Evolutionary conservation across 352 stramenopile genomes (phyloP).

Genomic region (Phytophthora rubi): DNA sequence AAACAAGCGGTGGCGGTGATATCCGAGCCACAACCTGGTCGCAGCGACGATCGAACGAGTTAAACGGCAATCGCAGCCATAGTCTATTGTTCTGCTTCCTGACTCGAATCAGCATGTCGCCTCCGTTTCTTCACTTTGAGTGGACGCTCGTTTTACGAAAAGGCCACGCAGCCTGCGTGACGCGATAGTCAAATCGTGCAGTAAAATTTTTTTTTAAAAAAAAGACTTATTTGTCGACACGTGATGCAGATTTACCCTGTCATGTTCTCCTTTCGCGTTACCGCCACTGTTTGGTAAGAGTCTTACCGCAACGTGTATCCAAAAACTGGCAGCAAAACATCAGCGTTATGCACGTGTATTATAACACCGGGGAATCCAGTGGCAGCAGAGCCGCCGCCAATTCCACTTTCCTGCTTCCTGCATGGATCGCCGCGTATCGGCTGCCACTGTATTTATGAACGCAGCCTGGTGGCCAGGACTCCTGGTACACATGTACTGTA

Average conservation of each 20-base stretch:
- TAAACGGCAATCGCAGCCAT: neutral
- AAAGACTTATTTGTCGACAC: no score
- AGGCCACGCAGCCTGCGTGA: neutral
- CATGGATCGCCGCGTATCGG: neutral
- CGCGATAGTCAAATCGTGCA: no score
- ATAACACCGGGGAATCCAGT: neutral
- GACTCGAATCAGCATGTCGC: neutral
- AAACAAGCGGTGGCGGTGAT: neutral
- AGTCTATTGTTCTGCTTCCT: neutral
- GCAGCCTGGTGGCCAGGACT: no score
- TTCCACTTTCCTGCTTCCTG: conserved; percentile 3
- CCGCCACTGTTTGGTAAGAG: no score
- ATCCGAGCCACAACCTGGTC: no score
- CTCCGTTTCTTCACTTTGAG: neutral
- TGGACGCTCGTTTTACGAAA: neutral
- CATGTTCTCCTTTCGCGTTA: no score
- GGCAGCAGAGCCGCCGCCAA: neutral
- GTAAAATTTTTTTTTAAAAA: no score
- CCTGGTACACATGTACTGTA: no score
- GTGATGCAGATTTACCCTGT: no score
- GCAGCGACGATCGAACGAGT: neutral
- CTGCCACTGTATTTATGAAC: conserved; percentile 6
- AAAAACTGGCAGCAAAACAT: no score
- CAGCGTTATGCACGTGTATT: no score
- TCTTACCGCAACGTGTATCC: no score